These are phyloP conservation scores for Brachypodium distachyon DNA, from an alignment of 202 grass and related monocot species.

Conservation along the genomic window DNA sequence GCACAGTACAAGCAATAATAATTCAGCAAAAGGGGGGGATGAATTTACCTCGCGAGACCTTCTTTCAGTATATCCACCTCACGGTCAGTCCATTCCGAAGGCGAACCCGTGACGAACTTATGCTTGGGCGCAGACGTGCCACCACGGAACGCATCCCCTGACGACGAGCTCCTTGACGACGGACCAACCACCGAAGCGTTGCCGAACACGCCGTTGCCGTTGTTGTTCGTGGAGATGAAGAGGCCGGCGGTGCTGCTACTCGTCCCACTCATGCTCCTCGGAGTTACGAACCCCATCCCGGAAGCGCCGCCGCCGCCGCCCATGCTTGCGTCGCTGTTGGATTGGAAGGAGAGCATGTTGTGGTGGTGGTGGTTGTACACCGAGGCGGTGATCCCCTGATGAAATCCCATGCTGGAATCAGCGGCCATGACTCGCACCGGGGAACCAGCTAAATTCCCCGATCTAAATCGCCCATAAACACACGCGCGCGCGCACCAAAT, in stretches of 20 bases:
- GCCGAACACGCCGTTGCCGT: slow-evolving; percentile 6
- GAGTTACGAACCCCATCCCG: slow-evolving; percentile 25
- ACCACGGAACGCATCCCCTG: slow-evolving; percentile 23
- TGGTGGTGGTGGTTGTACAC: slow-evolving; percentile 51
- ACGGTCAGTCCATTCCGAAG: slow-evolving; percentile 52
- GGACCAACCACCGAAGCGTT: slow-evolving; percentile 30
- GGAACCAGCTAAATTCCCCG: slow-evolving; percentile 10
- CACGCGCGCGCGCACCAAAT: background rate
- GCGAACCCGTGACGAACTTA: slow-evolving; percentile 58
- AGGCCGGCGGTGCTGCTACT: slow-evolving; percentile 35
- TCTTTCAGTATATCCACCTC: slow-evolving; percentile 69
- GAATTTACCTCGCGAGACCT: slow-evolving; percentile 60
- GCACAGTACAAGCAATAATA: background rate
- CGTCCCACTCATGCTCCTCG: slow-evolving; percentile 19
- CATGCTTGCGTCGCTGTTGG: slow-evolving; percentile 30
- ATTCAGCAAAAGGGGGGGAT: background rate
- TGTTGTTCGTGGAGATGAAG: slow-evolving; percentile 31
- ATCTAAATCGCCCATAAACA: slow-evolving; percentile 24
- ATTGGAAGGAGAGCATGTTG: slow-evolving; percentile 81
- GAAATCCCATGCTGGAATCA: slow-evolving; percentile 82
- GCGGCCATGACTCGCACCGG: slow-evolving; percentile 52
- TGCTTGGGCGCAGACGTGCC: slow-evolving; percentile 33
- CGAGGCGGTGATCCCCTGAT: slow-evolving; percentile 58
- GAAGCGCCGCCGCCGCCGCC: background rate
- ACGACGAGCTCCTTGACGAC: slow-evolving; percentile 42